Evolutionary conservation across 192 early-diverging fungal species (phyloP).

Genomic region (Bifiguratus adelaidae): DNA sequence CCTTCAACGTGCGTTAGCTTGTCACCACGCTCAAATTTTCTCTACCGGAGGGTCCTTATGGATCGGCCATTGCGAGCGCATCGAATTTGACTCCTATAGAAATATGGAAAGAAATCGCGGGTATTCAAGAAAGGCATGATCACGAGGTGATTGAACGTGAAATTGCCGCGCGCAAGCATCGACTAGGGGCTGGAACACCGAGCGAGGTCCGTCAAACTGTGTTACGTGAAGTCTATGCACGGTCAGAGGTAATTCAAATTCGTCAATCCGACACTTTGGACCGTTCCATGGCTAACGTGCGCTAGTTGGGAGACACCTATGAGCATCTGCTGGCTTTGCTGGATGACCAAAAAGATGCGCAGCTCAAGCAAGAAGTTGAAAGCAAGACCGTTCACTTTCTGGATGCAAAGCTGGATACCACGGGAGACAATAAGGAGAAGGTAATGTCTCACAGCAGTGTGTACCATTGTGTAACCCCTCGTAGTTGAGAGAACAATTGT

Average conservation of each 20-base stretch:
- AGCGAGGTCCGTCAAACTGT: conserved; percentile 47
- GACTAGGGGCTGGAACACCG: conserved; percentile 57
- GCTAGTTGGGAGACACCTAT: conserved; percentile 9
- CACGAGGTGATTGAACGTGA: conserved; percentile 40
- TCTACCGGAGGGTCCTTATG: not conserved
- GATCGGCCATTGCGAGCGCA: not conserved
- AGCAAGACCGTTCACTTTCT: conserved; percentile 8
- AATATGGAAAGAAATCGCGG: conserved; percentile 17
- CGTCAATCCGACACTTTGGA: not conserved
- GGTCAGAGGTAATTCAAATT: conserved; percentile 31
- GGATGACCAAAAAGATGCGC: not conserved
- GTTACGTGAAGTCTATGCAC: conserved; percentile 48
- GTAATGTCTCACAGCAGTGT: conserved; percentile 2
- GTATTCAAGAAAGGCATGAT: conserved; percentile 20
- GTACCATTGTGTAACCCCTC: not conserved
- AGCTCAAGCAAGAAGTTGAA: conserved; percentile 1
- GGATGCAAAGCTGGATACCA: not conserved
- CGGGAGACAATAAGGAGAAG: conserved; percentile 1
- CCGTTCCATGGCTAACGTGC: not conserved
- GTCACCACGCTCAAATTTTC: conserved; percentile 1
- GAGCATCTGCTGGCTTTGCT: conserved; percentile 4
- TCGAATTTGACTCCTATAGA: conserved; percentile 18
- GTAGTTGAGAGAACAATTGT: not conserved
- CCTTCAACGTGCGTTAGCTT: conserved; percentile 9
- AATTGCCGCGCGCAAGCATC: conserved; percentile 48